phyloP scores from a whole-genome alignment of 2,329 filamentous ascomycete genomes.

The Colletotrichum lini region DNA sequence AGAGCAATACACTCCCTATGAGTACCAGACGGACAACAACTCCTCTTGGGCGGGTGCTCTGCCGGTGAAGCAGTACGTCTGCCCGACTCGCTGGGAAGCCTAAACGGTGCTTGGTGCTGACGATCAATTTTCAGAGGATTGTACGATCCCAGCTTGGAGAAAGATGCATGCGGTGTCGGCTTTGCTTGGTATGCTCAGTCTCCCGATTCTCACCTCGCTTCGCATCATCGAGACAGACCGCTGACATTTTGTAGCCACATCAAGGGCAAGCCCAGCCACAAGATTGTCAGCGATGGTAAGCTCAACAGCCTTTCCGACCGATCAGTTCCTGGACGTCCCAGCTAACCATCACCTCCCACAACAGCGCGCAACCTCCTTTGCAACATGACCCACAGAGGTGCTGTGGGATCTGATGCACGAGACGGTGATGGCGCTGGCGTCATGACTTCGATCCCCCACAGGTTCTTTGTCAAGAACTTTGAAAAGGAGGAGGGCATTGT shows the following conservation, averaged over 20 bases:
- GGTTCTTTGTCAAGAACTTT: constrained; percentile 99
- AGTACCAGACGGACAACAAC: constrained; percentile 90
- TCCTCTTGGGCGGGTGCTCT: constrained; percentile 93
- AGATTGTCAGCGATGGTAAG: constrained; percentile 98
- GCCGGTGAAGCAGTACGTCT: constrained; percentile 87
- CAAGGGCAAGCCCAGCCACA: constrained; percentile 97
- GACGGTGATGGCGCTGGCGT: constrained; percentile 99
- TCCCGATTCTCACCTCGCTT: background rate
- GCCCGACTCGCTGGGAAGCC: background rate
- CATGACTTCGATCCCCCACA: constrained; percentile 99
- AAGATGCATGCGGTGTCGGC: constrained; percentile 99
- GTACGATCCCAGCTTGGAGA: constrained; percentile 95
- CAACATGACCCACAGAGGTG: constrained; percentile 99
- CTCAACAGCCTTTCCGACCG: constrained; percentile 53
- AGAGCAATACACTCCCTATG: constrained; percentile 78
- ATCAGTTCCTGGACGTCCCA: background rate
- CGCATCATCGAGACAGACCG: constrained; percentile 18
- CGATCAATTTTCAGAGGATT: constrained; percentile 72
- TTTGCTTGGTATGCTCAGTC: constrained; percentile 87
- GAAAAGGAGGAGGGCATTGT: constrained; percentile 90
- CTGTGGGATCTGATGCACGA: constrained; percentile 96
- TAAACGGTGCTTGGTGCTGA: constrained; percentile 35
- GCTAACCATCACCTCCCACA: constrained; percentile 52
- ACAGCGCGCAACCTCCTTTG: constrained; percentile 92
- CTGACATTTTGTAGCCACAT: constrained; percentile 78